Evolutionary conservation across 495 filamentous ascomycete genomes (phyloP).

Genomic region (Penicillium alfredii): DNA sequence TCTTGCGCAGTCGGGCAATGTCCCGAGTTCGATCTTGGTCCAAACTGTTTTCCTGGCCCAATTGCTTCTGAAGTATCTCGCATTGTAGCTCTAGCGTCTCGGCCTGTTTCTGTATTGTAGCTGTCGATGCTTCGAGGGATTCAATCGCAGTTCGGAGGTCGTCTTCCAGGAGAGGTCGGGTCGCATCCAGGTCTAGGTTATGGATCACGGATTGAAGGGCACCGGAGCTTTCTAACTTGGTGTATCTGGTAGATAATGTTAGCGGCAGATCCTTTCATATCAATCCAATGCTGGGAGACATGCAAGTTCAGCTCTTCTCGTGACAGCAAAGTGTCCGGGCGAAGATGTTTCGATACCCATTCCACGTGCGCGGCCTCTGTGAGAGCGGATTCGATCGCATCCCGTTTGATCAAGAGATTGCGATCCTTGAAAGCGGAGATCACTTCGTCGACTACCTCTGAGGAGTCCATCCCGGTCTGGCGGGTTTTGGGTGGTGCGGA

Average conservation of each 20-base stretch:
- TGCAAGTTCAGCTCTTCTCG: constrained; percentile 38
- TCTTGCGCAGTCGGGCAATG: constrained; percentile 29
- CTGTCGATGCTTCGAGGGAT: constrained; percentile 33
- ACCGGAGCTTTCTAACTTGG: constrained; percentile 28
- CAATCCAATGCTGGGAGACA: constrained; percentile 1
- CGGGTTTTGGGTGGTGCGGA: too few species aligned
- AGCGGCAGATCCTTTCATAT: background rate
- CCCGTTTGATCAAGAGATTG: constrained; percentile 20
- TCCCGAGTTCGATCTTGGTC: constrained; percentile 21
- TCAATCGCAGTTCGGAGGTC: constrained; percentile 36
- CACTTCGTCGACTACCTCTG: too few species aligned
- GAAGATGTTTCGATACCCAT: constrained; percentile 33
- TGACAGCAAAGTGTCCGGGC: constrained; percentile 32
- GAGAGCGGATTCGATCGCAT: constrained; percentile 28
- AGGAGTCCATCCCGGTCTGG: too few species aligned
- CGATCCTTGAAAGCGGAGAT: constrained; percentile 21
- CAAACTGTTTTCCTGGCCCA: constrained; percentile 19
- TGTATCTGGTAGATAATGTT: constrained; percentile 20
- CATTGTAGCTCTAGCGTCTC: constrained; percentile 27
- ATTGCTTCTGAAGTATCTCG: constrained; percentile 23
- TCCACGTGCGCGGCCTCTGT: constrained; percentile 21
- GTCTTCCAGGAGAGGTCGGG: constrained; percentile 35
- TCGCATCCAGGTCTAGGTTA: constrained; percentile 22
- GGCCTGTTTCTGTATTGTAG: constrained; percentile 30
- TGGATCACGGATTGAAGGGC: constrained; percentile 24